Conservation (phyloP, 768 basidiomycete genomes). For the Mrakia frigida region DNA sequence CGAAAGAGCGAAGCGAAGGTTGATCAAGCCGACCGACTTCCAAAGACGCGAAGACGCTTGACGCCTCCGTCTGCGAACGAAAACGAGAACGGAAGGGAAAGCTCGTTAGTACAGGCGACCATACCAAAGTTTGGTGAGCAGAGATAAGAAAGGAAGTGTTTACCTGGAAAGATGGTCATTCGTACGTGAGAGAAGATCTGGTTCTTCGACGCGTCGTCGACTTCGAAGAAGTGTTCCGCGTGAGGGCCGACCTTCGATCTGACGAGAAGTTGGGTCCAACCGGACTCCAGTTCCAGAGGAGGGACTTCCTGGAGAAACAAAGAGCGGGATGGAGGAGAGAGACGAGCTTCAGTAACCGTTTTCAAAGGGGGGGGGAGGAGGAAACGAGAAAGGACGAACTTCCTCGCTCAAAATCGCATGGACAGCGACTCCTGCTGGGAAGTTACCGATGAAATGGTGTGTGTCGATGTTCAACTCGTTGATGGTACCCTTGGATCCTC, state of each 20-base stretch:
- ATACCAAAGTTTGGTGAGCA: background rate
- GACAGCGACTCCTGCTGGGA: constrained; percentile 76
- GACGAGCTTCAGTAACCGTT: background rate
- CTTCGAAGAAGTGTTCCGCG: constrained; percentile 76
- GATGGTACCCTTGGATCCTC: constrained; percentile 69
- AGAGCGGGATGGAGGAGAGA: constrained; percentile 23
- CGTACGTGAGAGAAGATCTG: constrained; percentile 70
- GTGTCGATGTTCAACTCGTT: constrained; percentile 82
- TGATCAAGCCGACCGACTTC: constrained; percentile 49
- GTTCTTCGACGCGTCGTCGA: constrained; percentile 51
- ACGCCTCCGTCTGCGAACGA: constrained; percentile 69
- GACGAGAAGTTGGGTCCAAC: constrained; percentile 71
- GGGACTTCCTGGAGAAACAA: constrained; percentile 38
- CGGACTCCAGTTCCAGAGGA: constrained; percentile 39
- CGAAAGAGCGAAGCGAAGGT: too few species aligned
- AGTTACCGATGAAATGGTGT: constrained; percentile 91
- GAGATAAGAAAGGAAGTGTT: constrained; percentile 26
- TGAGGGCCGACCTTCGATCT: constrained; percentile 81
- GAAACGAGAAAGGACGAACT: constrained; percentile 41
- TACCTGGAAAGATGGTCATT: constrained; percentile 74
- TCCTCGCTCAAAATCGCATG: constrained; percentile 52
- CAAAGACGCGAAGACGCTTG: constrained; percentile 81
- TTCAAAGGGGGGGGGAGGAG: background rate
- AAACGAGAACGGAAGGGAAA: too few species aligned
- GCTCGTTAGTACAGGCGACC: background rate